A percentile compares a stretch with the other conserved stretches of the same genome.
These are phyloP conservation scores for Quercus mongolica DNA, from an alignment of 306 rosid species.

Conservation along the genomic window DNA sequence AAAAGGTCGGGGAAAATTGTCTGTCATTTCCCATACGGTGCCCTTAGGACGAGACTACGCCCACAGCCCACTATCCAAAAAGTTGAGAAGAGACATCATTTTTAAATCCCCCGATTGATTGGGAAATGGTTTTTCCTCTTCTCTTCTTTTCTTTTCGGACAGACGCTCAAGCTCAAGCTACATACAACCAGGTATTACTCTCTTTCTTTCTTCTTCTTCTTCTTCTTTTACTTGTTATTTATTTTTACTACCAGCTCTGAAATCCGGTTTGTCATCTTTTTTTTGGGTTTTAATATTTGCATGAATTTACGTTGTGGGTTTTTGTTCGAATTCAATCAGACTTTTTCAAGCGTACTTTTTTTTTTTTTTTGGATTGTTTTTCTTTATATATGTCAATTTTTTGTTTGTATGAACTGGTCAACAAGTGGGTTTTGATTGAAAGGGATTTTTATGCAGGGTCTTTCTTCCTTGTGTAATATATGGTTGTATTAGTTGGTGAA, in stretches of 20 bases:
- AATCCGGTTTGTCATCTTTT: not conserved
- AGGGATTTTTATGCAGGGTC: not conserved
- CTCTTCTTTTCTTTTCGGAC: not conserved
- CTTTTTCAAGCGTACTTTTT: not conserved
- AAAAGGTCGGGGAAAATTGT: not conserved
- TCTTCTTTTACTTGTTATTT: not conserved
- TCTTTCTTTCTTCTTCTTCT: not conserved
- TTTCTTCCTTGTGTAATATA: not conserved
- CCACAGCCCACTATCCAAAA: not conserved
- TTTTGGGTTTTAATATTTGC: not conserved
- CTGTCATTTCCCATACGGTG: not conserved
- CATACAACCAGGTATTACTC: not conserved
- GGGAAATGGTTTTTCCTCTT: not conserved
- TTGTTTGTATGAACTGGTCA: not conserved
- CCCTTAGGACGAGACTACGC: no score
- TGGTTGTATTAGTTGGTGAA: constrained; percentile 9
- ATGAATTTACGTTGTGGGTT: constrained; percentile 5
- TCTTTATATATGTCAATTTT: not conserved
- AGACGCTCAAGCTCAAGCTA: not conserved
- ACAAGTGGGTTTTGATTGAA: not conserved
- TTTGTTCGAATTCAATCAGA: not conserved
- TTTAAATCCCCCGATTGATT: not conserved
- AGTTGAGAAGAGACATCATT: not conserved
- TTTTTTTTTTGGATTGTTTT: not conserved
- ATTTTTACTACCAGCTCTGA: not conserved